Evolutionary conservation across 495 filamentous ascomycete genomes (phyloP).

Genomic region (Neurospora discreta): DNA sequence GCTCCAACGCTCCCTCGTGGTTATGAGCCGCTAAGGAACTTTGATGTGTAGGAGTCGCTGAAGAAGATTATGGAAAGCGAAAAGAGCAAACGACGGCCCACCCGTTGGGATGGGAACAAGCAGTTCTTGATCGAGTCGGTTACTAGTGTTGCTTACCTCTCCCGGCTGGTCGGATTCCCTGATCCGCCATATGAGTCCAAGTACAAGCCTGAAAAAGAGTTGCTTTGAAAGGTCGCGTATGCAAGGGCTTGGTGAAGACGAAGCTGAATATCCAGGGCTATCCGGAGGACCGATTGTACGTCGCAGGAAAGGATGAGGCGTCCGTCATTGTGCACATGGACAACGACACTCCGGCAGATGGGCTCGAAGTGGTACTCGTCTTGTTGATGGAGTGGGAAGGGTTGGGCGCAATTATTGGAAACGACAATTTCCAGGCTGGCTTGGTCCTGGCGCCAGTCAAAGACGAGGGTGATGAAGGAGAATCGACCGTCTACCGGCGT

Average conservation of each 20-base stretch:
- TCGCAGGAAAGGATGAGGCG: background rate
- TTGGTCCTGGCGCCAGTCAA: background rate
- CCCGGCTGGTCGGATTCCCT: background rate
- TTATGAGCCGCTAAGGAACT: background rate
- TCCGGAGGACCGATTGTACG: background rate
- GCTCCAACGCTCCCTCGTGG: background rate
- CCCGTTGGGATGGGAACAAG: background rate
- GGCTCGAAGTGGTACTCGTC: background rate
- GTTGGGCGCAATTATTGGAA: background rate
- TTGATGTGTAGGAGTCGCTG: background rate
- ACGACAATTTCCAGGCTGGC: background rate
- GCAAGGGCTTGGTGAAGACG: background rate
- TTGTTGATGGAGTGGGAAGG: background rate
- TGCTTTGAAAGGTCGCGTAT: background rate
- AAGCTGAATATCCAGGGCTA: background rate
- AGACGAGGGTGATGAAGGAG: background rate
- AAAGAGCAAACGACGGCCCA: background rate
- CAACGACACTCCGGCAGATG: background rate
- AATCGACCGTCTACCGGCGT: background rate
- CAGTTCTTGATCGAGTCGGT: background rate
- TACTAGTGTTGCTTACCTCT: background rate
- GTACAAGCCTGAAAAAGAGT: background rate
- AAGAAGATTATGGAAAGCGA: background rate
- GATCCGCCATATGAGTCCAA: background rate
- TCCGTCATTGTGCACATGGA: background rate